Evolutionary conservation across 306 rosid species (phyloP).

Genomic region (Rosa rugosa): DNA sequence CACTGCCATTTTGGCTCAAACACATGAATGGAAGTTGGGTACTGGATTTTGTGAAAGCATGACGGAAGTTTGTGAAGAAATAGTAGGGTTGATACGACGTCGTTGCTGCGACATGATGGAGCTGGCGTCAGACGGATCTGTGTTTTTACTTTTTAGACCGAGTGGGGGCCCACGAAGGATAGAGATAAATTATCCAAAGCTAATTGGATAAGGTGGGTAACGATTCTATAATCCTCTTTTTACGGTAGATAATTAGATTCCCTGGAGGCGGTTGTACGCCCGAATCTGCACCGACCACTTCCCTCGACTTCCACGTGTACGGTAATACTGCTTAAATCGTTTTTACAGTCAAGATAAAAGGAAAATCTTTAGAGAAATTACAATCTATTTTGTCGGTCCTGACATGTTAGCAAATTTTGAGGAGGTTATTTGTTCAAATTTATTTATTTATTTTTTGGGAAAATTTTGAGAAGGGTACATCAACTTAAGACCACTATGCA

Average conservation of each 20-base stretch:
- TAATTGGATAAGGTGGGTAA: slow-evolving; percentile 2
- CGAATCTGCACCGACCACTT: not conserved
- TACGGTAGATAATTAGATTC: not conserved
- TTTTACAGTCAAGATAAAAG: not conserved
- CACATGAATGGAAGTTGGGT: not conserved
- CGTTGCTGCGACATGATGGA: not conserved
- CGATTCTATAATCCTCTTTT: not conserved
- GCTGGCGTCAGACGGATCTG: not conserved
- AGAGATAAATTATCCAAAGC: not conserved
- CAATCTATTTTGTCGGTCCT: too few relatives aligned
- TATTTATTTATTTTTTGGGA: too few relatives aligned
- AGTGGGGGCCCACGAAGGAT: not conserved
- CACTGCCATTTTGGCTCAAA: not conserved
- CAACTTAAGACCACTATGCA: too few relatives aligned
- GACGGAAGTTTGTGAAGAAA: not conserved
- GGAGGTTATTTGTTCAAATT: too few relatives aligned
- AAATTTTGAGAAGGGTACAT: too few relatives aligned
- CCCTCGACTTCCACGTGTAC: slow-evolving; percentile 21
- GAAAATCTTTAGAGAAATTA: too few relatives aligned
- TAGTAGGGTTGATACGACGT: not conserved
- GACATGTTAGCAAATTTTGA: too few relatives aligned
- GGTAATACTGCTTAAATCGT: not conserved
- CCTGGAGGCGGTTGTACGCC: not conserved
- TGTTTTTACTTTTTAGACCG: not conserved
- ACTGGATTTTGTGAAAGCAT: not conserved